A percentile compares a stretch with the other conserved stretches of the same genome.
These are phyloP conservation scores for Saccharomycopsis javanensis DNA, from an alignment of 805 yeast genomes.

Conservation along the genomic window DNA sequence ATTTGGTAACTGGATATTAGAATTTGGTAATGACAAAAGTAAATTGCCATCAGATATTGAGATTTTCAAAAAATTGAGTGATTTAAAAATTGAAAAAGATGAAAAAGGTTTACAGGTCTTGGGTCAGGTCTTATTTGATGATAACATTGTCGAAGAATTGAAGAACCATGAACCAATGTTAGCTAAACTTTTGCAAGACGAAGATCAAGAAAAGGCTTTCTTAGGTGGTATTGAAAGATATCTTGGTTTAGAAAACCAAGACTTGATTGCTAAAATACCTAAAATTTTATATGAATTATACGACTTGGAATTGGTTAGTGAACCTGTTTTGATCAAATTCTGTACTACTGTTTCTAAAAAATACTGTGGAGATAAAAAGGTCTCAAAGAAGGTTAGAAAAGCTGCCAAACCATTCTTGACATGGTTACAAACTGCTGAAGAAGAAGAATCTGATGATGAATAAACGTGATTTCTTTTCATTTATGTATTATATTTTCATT, in stretches of 20 bases:
- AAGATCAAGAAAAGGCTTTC: slow-evolving; percentile 73
- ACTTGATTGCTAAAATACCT: slow-evolving; percentile 62
- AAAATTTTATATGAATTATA: slow-evolving; percentile 74
- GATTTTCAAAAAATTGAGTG: slow-evolving; percentile 80
- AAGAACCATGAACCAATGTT: slow-evolving; percentile 74
- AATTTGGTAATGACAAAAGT: slow-evolving; percentile 42
- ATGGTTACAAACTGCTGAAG: slow-evolving; percentile 93
- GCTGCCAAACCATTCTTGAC: slow-evolving; percentile 93
- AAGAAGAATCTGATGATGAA: slow-evolving; percentile 48
- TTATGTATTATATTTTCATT: not conserved
- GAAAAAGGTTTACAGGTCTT: slow-evolving; percentile 81
- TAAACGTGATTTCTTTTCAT: slow-evolving; percentile 15
- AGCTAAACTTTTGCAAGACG: slow-evolving; percentile 58
- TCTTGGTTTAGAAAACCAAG: slow-evolving; percentile 72
- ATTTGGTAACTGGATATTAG: slow-evolving; percentile 20
- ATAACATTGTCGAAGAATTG: slow-evolving; percentile 49
- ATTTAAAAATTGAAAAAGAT: slow-evolving; percentile 59
- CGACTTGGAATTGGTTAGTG: slow-evolving; percentile 75
- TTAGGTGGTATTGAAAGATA: slow-evolving; percentile 95
- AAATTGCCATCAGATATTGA: slow-evolving; percentile 78
- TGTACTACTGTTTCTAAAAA: slow-evolving; percentile 89
- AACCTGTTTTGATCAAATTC: slow-evolving; percentile 73
- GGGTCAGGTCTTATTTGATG: slow-evolving; percentile 82
- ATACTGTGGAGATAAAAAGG: slow-evolving; percentile 76
- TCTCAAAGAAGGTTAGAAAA: slow-evolving; percentile 82